Conservation (phyloP, 1,284 basidiomycete genomes). For the Athelia psychrophila region DNA sequence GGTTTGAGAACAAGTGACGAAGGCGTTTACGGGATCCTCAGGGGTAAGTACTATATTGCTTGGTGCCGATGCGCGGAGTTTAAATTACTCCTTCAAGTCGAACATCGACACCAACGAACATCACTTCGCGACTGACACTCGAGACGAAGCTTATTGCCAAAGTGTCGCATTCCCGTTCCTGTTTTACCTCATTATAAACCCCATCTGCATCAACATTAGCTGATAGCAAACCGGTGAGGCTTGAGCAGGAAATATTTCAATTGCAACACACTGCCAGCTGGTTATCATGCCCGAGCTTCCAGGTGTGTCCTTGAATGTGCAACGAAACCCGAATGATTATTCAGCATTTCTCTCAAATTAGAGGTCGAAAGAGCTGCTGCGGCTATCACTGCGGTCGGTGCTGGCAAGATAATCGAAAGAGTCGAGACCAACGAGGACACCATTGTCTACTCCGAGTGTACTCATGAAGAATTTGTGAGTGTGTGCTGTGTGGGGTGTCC, state of each 20-base stretch:
- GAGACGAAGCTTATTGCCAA: too few relatives aligned
- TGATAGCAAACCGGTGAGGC: too few relatives aligned
- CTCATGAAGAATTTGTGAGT: conserved; percentile 67
- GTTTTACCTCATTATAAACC: conserved; percentile 8
- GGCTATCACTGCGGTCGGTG: conserved; percentile 53
- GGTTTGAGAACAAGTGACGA: neutral
- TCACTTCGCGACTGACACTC: too few relatives aligned
- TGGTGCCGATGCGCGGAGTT: neutral
- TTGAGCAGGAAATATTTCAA: neutral
- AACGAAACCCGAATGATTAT: neutral
- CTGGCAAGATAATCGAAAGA: conserved; percentile 52
- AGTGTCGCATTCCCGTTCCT: neutral
- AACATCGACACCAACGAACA: neutral
- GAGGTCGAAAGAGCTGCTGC: conserved; percentile 75
- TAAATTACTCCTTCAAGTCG: neutral
- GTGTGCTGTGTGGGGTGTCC: neutral
- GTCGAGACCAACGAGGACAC: conserved; percentile 66
- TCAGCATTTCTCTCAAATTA: conserved; percentile 20
- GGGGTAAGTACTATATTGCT: neutral
- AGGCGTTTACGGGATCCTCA: neutral
- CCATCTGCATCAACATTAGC: too few relatives aligned
- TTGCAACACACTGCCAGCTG: neutral
- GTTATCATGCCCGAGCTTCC: conserved; percentile 64
- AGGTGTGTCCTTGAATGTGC: conserved; percentile 37
- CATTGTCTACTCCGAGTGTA: conserved; percentile 65